phyloP scores from a whole-genome alignment of 305 asterid species.

The Solanum chacoense region DNA sequence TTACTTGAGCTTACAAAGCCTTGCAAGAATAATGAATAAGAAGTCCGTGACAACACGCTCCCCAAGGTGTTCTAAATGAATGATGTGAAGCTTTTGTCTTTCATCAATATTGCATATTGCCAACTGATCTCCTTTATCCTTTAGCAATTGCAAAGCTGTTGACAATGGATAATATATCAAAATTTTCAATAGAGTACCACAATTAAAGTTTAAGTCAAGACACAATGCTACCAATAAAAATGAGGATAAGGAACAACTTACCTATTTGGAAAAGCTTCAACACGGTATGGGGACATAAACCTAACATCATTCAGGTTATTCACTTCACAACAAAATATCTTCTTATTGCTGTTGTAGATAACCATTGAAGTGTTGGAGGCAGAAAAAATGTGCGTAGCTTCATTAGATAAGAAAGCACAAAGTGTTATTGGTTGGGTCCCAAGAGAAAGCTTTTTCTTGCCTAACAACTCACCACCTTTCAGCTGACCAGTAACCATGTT shows the following conservation, averaged over 20 bases:
- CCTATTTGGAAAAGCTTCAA: conserved; percentile 99
- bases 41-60: conserved; percentile 26
- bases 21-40: too few species aligned
- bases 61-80: conserved; percentile 83
- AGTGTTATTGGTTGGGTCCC: conserved; percentile 93
- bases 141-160: conserved; percentile 89
- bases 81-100: conserved; percentile 87
- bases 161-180: background rate
- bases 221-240: background rate
- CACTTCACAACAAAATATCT: conserved; percentile 89
- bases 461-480: conserved; percentile 50
- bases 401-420: conserved; percentile 87
- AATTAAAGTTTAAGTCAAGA: background rate
- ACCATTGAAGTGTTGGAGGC: conserved; percentile 92
- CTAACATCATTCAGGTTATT: conserved; percentile 8
- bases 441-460: conserved; percentile 86
- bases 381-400: conserved; percentile 89
- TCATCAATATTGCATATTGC: conserved; percentile 94
- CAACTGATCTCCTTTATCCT: conserved; percentile 61
- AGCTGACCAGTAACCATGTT: conserved; percentile 26
- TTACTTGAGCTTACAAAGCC: too few species aligned
- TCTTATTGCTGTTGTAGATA: conserved; percentile 88
- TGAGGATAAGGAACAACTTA: conserved; percentile 13
- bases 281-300: conserved; percentile 88
- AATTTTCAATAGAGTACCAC: background rate